Conservation (phyloP, 495 filamentous ascomycete genomes). For the Podospora pseudopauciseta region DNA sequence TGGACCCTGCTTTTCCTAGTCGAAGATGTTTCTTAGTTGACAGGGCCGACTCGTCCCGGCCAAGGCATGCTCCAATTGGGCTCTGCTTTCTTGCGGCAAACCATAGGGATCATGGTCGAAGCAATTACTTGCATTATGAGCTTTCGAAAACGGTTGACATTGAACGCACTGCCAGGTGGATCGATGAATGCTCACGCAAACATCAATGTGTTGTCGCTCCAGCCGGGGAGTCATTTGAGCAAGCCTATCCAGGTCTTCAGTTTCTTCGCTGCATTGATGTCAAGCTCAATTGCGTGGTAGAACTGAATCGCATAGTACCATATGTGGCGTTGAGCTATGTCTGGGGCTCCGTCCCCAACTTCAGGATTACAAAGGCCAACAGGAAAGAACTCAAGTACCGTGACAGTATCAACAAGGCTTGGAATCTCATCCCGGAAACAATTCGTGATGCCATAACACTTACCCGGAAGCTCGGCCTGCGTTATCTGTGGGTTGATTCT, state of each 20-base stretch:
- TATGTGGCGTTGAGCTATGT: constrained; percentile 15
- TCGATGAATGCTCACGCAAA: not conserved
- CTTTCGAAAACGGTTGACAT: not conserved
- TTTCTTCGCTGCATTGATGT: constrained; percentile 5
- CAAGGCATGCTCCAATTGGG: not conserved
- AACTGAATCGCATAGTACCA: not conserved
- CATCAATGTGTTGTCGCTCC: not conserved
- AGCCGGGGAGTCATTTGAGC: not conserved
- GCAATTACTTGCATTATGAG: not conserved
- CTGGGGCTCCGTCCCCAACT: constrained; percentile 6
- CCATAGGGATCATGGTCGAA: not conserved
- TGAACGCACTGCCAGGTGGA: not conserved
- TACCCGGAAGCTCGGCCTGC: constrained; percentile 1
- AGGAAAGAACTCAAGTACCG: not conserved
- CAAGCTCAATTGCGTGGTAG: not conserved
- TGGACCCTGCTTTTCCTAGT: no score
- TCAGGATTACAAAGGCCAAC: constrained; percentile 3
- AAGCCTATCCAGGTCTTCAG: not conserved
- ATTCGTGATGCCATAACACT: constrained; percentile 11
- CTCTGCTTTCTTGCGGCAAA: not conserved
- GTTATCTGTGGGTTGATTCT: constrained; percentile 19
- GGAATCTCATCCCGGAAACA: constrained; percentile 5
- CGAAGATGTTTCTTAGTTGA: no score
- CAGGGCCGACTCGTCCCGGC: no score
- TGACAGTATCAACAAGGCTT: not conserved